These are phyloP conservation scores for Fusarium burgessii DNA, from an alignment of 2,329 filamentous ascomycete genomes.

Conservation along the genomic window DNA sequence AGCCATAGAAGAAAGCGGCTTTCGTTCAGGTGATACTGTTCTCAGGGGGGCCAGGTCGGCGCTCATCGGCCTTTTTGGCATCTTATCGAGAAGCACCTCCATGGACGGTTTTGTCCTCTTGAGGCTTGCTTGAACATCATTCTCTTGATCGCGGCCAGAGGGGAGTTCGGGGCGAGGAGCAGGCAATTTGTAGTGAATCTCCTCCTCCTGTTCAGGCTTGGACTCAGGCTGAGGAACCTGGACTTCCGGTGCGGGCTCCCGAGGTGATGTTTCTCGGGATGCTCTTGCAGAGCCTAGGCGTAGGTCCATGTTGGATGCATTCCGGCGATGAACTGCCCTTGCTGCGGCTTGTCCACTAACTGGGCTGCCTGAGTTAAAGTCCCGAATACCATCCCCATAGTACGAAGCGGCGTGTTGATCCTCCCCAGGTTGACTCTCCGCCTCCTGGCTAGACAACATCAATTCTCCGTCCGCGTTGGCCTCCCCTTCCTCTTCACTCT, in stretches of 20 bases:
- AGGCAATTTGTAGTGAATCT: constrained; percentile 61
- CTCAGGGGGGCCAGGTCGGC: constrained; percentile 56
- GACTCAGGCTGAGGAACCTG: constrained; percentile 20
- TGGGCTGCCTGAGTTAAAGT: constrained; percentile 70
- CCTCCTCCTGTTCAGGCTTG: constrained; percentile 49
- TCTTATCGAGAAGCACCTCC: constrained; percentile 67
- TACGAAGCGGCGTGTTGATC: constrained; percentile 57
- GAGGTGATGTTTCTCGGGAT: constrained; percentile 44
- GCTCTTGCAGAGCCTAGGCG: constrained; percentile 50
- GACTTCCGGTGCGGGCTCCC: constrained; percentile 31
- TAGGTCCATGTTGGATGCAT: constrained; percentile 54
- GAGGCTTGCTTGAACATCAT: constrained; percentile 79
- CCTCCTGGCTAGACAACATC: constrained; percentile 56
- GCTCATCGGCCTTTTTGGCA: constrained; percentile 63
- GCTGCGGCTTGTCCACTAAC: constrained; percentile 61
- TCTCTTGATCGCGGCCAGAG: constrained; percentile 83
- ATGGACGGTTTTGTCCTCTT: constrained; percentile 69
- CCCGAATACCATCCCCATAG: constrained; percentile 58
- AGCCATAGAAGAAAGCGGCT: constrained; percentile 65
- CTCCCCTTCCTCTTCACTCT: constrained; percentile 66
- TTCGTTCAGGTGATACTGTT: constrained; percentile 66
- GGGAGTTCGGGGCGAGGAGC: constrained; percentile 65
- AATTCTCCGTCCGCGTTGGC: constrained; percentile 57
- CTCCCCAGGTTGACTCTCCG: constrained; percentile 55
- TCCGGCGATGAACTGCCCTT: constrained; percentile 57